Evolutionary conservation across 176 grass and related monocot species (phyloP).

Genomic region (Lolium rigidum): DNA sequence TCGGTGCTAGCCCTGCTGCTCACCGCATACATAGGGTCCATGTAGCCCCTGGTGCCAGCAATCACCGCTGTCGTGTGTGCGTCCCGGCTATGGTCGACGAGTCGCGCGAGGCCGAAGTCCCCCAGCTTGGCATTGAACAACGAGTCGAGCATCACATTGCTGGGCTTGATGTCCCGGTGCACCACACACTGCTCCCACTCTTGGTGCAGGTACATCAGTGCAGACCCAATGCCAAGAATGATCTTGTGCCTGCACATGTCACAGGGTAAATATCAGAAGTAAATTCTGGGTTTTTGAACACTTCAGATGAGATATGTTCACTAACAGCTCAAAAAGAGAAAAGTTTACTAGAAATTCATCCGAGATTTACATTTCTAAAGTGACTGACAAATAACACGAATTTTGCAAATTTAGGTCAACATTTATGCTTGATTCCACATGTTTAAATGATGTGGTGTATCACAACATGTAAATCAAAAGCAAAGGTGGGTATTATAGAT

Average conservation of each 20-base stretch:
- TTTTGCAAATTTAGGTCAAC: no score
- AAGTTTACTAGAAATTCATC: no score
- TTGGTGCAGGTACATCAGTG: constrained; percentile 9
- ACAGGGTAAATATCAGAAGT: background rate
- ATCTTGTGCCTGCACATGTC: background rate
- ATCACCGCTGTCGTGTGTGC: background rate
- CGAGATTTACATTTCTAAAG: no score
- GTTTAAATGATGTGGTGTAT: no score
- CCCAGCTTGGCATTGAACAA: background rate
- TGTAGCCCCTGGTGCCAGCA: background rate
- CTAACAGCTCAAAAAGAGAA: no score
- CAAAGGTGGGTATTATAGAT: no score
- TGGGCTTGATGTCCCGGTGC: constrained; percentile 9
- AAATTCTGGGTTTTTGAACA: background rate
- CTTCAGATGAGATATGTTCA: no score
- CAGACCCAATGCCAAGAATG: background rate
- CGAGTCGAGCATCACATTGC: background rate
- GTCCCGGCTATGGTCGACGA: background rate
- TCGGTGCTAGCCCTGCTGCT: background rate
- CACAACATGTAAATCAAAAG: background rate
- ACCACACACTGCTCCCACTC: constrained; percentile 20
- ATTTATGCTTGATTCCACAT: no score
- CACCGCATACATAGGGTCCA: background rate
- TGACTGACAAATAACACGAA: no score
- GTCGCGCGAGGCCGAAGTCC: background rate